phyloP scores from a whole-genome alignment of 2,329 filamentous ascomycete species.

The Ophiostoma quercus region DNA sequence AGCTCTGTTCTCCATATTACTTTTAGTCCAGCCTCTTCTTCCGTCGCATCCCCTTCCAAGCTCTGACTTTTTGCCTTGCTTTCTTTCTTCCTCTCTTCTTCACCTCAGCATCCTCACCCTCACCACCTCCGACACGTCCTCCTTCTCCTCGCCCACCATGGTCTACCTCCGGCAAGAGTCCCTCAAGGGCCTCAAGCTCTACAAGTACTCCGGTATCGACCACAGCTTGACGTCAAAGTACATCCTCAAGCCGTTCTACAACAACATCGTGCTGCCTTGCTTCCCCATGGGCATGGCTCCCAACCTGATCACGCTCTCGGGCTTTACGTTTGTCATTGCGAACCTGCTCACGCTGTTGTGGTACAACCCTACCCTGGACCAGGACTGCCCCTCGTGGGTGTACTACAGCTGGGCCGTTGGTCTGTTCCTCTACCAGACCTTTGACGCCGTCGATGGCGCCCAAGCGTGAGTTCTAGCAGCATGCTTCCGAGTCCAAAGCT shows the following conservation, averaged over 20 bases:
- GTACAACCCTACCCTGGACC: conserved; percentile 91
- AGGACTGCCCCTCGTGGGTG: conserved; percentile 91
- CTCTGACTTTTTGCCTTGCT: background rate
- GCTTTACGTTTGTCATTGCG: conserved; percentile 80
- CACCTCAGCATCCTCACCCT: background rate
- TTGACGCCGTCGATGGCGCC: conserved; percentile 91
- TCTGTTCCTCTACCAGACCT: conserved; percentile 94
- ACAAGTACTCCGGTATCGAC: conserved; percentile 93
- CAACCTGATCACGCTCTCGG: conserved; percentile 80
- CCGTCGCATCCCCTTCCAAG: background rate
- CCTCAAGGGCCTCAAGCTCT: conserved; percentile 81
- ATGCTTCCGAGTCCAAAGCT: background rate
- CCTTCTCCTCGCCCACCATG: conserved; percentile 47
- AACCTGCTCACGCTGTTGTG: conserved; percentile 91
- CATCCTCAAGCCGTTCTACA: conserved; percentile 96
- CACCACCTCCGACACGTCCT: background rate
- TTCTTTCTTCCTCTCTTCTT: background rate
- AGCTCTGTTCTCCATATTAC: conserved; percentile 4
- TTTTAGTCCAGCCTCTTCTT: background rate
- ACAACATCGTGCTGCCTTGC: conserved; percentile 83
- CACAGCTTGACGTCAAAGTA: conserved; percentile 86
- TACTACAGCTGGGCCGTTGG: conserved; percentile 88
- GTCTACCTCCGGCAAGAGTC: conserved; percentile 92
- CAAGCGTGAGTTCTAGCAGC: conserved; percentile 64
- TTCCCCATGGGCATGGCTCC: conserved; percentile 95